Evolutionary conservation across 2,329 filamentous ascomycete species (phyloP), one percentile per base, ranked within the genome.

Genomic region (Aspergillaceae sp.): DNA sequence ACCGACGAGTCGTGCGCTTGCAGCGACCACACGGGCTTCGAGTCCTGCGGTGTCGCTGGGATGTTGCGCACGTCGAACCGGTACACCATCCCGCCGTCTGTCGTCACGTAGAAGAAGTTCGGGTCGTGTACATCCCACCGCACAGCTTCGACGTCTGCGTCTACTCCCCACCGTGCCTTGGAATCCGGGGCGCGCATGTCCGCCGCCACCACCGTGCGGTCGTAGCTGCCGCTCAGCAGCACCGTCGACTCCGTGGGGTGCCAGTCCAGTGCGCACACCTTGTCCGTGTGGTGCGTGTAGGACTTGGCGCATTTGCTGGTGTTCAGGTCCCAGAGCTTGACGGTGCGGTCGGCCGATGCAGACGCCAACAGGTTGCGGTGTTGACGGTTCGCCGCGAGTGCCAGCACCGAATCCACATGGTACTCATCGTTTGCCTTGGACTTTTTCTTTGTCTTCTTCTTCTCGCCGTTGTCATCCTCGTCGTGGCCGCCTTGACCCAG

Each of bases 291-390:
- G 70, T 94, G 87, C 10, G 80, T 78, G 75, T 98, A 98, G 40
- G 90, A 96, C 72, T 96, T 92, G 59, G 92, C 92, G 68, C 89
- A 95, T 67, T 84, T 89, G 50, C 86, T 79, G 3, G 88, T 96
- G 72, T 89, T 87, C 51, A 98, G 74, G 65, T 98, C 92, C 92
- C 92, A 98, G 19, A 98, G 79, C 74, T 98, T 98, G 61, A 97
- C 83, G 2, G 92, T 98, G 72, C 90, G 89, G 73, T 98, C 92
- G 19, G 92, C 92, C 1, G 92, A 98, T 2, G 87, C 88, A 0
- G 91, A 97, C 8, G 92, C 92, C 40, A 98, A 80, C 48, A 98
- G 78, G 66, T 97, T 97, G 53, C 90, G 83, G 71, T 98, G 91
- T 62, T 90, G 84, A 59, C 90, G 79, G 74, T 98, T 98, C 42